phyloP scores from a whole-genome alignment of 192 early-diverging fungal genomes.

The Coemansia sp. region DNA sequence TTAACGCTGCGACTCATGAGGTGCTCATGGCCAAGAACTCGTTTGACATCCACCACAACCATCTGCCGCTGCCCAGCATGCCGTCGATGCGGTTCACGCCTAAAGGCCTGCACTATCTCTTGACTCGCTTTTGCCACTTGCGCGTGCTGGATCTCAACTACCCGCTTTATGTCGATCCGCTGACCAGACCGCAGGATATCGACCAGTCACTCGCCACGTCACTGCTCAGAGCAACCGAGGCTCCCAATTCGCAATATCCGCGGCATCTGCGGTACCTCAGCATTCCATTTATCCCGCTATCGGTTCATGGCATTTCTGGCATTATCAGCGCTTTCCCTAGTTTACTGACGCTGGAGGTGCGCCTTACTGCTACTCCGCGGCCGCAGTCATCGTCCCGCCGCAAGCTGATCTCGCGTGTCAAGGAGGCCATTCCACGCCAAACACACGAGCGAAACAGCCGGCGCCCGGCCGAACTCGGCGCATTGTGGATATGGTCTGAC shows the following conservation, averaged over 20 bases:
- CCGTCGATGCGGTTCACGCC: constrained; percentile 52
- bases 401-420: constrained; percentile 46
- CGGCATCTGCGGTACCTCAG: constrained; percentile 53
- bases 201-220: constrained; percentile 44
- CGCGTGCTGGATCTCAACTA: constrained; percentile 55
- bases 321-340: constrained; percentile 39
- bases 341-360: constrained; percentile 45
- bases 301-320: constrained; percentile 44
- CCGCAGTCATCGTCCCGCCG: constrained; percentile 42
- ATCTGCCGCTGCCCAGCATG: constrained; percentile 49
- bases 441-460: constrained; percentile 17
- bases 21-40: constrained; percentile 50
- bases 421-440: constrained; percentile 36
- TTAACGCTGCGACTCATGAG: constrained; percentile 51
- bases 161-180: constrained; percentile 52
- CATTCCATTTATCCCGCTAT: constrained; percentile 50
- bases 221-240: constrained; percentile 30
- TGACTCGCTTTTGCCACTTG: constrained; percentile 40
- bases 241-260: constrained; percentile 21
- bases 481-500: constrained; percentile 52
- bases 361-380: constrained; percentile 32
- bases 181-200: constrained; percentile 47
- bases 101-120: constrained; percentile 52
- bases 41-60: constrained; percentile 53
- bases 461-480: constrained; percentile 38